A percentile compares a stretch with the other conserved stretches of the same genome.
These are phyloP conservation scores for Curvularia lunata DNA, from an alignment of 2,329 filamentous ascomycete genomes.

Conservation along the genomic window DNA sequence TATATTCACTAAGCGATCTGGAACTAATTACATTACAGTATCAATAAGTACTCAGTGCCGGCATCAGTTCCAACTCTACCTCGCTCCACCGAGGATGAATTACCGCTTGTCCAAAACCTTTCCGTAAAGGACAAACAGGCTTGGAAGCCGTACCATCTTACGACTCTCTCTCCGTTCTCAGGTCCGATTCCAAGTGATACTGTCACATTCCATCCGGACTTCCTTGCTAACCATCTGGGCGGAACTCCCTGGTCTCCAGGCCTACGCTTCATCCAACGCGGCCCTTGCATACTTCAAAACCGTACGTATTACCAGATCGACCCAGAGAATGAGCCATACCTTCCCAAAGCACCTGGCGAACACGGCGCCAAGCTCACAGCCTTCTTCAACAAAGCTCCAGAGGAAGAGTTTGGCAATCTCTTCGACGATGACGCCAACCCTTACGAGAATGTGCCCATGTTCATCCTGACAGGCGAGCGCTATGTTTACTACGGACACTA, in stretches of 20 bases:
- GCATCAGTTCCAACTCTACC: conserved; percentile 24
- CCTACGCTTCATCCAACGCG: conserved; percentile 45
- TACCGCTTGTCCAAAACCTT: neutral
- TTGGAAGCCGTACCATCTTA: conserved; percentile 50
- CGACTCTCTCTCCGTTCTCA: conserved; percentile 34
- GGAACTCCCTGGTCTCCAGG: conserved; percentile 52
- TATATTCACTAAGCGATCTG: neutral
- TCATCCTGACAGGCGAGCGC: conserved; percentile 40
- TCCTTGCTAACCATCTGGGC: conserved; percentile 47
- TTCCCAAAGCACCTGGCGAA: conserved; percentile 49
- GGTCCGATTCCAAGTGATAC: conserved; percentile 34
- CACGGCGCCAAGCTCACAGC: conserved; percentile 57
- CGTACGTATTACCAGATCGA: conserved; percentile 54
- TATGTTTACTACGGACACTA: conserved; percentile 57
- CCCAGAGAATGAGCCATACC: conserved; percentile 48
- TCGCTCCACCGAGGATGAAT: conserved; percentile 3
- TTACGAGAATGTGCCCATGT: conserved; percentile 52
- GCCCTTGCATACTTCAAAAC: conserved; percentile 37
- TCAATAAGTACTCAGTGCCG: conserved; percentile 4
- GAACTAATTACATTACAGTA: conserved; percentile 13
- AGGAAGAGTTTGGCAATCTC: conserved; percentile 36
- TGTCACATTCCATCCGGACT: conserved; percentile 48
- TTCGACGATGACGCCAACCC: conserved; percentile 30
- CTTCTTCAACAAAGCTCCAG: conserved; percentile 51
- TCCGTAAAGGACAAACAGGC: conserved; percentile 13